Base-by-base conservation (phyloP, 352 stramenopile species). In the Phytophthora fragariaefolia region DNA sequence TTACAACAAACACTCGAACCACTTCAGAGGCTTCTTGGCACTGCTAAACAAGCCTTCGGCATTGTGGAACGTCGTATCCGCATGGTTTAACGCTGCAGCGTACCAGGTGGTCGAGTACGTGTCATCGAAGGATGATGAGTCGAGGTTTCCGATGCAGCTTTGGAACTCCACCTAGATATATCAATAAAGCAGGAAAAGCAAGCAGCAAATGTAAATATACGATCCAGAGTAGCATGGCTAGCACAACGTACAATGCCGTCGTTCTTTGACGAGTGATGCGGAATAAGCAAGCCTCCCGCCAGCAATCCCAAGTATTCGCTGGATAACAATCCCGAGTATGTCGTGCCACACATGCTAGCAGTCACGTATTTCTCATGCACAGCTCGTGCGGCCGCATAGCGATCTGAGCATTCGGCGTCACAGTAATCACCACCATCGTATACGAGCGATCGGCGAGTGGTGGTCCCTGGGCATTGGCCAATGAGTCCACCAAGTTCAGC, bases 31-130 rank as follows among this genome's bases (percentile, higher is more conserved):
- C 49, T 89, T 89, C 52, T 85, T 74, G 12, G 63, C 59, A 30
- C 69, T 74, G 56, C 82, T 78, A 36, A 84, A 83, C 17, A 81
- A 63, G 1, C 70, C 71, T 58, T 90, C 82, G 9, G 75, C 79
- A 23, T 85, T 85, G 69, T 83, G 75, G 70, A 90, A 89, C 15
- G 77, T 74, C n/a, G 69, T 84, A 53, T 90, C 82, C 6, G 64
- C 67, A 43, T 90, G 79, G 58, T 90, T 90, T 22, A 90, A 42
- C 23, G 69, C 74, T n/a, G 70, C 74, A 7, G 67, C 62, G 58
- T 91, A 89, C 74, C 77, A 81, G 28, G 59, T 60, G 48, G 61
- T 80, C 0, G 66, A 71, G 49, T 77, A 88, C n/a, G 63, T 64
- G 10, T 61, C 58, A 3, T 64, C 54, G 40, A 91, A 88, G 7